Evolutionary conservation across 2,329 filamentous ascomycete species (phyloP).

Genomic region (Aquanectria penicillioides): DNA sequence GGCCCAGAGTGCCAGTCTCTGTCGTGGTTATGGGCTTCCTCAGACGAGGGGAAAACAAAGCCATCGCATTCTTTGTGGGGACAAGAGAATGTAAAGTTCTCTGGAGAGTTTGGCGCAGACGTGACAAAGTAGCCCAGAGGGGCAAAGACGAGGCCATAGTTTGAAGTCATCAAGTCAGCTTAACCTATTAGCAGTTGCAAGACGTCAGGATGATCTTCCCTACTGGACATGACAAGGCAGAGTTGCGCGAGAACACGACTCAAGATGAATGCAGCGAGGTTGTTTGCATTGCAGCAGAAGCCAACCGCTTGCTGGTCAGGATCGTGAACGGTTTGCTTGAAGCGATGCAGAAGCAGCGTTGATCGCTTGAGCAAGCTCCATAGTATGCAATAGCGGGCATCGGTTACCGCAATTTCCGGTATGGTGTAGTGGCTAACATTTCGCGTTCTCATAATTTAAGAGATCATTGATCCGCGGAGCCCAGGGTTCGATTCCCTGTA

Average conservation of each 20-base stretch:
- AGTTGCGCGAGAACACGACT: too few relatives aligned
- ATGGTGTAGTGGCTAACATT: constrained; percentile 44
- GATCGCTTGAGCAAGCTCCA: not conserved
- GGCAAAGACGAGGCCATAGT: not conserved
- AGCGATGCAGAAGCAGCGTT: too few relatives aligned
- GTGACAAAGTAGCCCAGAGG: constrained; percentile 27
- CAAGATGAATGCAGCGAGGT: too few relatives aligned
- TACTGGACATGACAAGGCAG: too few relatives aligned
- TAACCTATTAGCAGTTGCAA: not conserved
- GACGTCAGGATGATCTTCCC: too few relatives aligned
- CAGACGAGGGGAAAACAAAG: constrained; percentile 25
- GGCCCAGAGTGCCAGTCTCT: constrained; percentile 36
- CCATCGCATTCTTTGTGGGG: constrained; percentile 41
- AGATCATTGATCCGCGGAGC: constrained; percentile 34
- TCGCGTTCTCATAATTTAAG: constrained; percentile 33
- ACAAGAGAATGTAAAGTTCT: constrained; percentile 31
- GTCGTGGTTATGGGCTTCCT: constrained; percentile 39
- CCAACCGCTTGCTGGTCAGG: too few relatives aligned
- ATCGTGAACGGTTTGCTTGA: too few relatives aligned
- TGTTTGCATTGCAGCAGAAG: too few relatives aligned
- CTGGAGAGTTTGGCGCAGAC: constrained; percentile 24
- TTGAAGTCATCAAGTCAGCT: too few relatives aligned
- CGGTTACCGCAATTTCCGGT: constrained; percentile 27
- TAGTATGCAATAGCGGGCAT: not conserved
- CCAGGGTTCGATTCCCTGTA: constrained; percentile 42